Base-by-base conservation (phyloP, 176 grass and related monocot species). In the Ensete ventricosum region DNA sequence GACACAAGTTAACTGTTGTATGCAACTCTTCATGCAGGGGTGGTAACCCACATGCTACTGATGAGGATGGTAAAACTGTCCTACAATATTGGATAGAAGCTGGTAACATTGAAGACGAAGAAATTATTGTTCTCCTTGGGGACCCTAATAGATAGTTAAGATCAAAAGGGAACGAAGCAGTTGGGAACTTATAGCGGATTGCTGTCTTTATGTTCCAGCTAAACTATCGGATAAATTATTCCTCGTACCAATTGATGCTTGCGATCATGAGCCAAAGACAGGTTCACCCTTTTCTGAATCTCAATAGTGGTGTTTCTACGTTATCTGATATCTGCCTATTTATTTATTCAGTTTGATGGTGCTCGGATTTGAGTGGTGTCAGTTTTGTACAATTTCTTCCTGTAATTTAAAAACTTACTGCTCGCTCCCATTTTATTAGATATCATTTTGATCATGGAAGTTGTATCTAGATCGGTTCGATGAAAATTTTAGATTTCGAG, bases 111-210 rank as follows among this genome's bases (percentile, higher is more conserved):
- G 86, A 91, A 0, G 91, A 91, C 9, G 96, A 95, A 53, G 95
- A 91, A 81, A 91, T 97, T 83, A 82, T 91, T 84, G 81, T 89
- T 88, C 92, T 99, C 79, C 80, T 94, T 76, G 90, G 91, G 76
- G 88, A 92, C 82, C 70, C 91, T 79, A 70, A 76, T 89, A 95
- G 96, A 86, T 91, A 70, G 43, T 9, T 3, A 80, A 50, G 10
- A 16, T 43, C 34, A 43, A 43, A 43, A 43, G 34, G 34, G n/a
- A 9, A 14, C 1, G 6, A 8, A 26, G 53, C 22, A 10, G 23
- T 74, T 17, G 12, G 65, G 27, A 23, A 54, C 8, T 54, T 13
- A 6, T 11, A 54, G 34, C 34, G 34, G 71, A 14, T 54, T 43
- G 34, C 52, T 7, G 11, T 73, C 71, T 21, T 22, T 2, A 43